Conservation (phyloP, 1,284 basidiomycete species). For the Caloboletus firmus region DNA sequence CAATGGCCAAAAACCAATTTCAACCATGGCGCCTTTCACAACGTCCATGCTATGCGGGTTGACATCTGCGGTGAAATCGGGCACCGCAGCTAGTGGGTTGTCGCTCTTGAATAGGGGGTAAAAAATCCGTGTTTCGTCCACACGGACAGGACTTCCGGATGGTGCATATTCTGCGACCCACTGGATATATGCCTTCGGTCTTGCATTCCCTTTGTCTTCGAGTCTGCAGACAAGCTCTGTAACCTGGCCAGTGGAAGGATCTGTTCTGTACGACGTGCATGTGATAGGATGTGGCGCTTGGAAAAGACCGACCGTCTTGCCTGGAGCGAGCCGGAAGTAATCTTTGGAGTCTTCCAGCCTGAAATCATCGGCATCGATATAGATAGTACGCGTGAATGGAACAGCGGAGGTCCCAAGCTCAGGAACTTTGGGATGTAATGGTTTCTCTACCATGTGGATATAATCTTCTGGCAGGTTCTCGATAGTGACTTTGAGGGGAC, state of each 20-base stretch:
- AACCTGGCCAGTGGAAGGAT: slow-evolving; percentile 70
- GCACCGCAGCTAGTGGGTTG: slow-evolving; percentile 72
- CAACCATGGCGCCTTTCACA: slow-evolving; percentile 79
- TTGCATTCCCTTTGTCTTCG: slow-evolving; percentile 73
- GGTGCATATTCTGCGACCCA: slow-evolving; percentile 91
- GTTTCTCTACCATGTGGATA: slow-evolving; percentile 82
- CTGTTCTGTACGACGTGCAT: slow-evolving; percentile 84
- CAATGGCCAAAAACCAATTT: slow-evolving; percentile 87
- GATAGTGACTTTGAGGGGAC: slow-evolving; percentile 88
- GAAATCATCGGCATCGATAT: slow-evolving; percentile 96
- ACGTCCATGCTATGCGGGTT: slow-evolving; percentile 80
- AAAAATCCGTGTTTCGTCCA: slow-evolving; percentile 93
- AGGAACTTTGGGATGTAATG: slow-evolving; percentile 92
- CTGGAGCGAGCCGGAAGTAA: slow-evolving; percentile 97
- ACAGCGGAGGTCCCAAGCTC: slow-evolving; percentile 82
- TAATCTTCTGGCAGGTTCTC: slow-evolving; percentile 92
- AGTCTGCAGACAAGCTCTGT: slow-evolving; percentile 78
- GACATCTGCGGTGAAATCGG: slow-evolving; percentile 77
- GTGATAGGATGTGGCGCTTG: slow-evolving; percentile 94
- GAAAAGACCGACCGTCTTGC: slow-evolving; percentile 96
- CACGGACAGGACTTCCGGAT: slow-evolving; percentile 75
- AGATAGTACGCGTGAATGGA: slow-evolving; percentile 88
- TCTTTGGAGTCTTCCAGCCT: slow-evolving; percentile 88
- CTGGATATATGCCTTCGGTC: slow-evolving; percentile 96
- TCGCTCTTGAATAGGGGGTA: slow-evolving; percentile 93